A percentile compares a stretch with the other conserved stretches of the same genome.
These are phyloP conservation scores for Trichoderma lentiforme DNA, from an alignment of 2,329 filamentous ascomycete species.

Conservation along the genomic window DNA sequence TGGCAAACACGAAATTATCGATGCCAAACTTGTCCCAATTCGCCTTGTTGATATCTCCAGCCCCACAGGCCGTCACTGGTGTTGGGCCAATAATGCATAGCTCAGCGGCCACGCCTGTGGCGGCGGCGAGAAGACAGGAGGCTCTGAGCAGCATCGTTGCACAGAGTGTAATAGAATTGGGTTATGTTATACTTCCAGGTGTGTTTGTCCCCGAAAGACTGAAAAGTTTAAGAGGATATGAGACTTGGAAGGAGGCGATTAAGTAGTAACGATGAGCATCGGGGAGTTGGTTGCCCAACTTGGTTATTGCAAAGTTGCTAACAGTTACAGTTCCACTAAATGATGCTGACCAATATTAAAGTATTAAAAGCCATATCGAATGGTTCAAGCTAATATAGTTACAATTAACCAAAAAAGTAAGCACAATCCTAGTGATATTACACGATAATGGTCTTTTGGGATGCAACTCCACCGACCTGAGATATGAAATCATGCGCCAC, in stretches of 20 bases:
- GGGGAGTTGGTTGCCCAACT: not conserved
- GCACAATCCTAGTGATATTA: not conserved
- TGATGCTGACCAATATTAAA: not conserved
- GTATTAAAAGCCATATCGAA: not conserved
- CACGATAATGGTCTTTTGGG: not conserved
- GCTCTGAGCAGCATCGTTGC: not conserved
- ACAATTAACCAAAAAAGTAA: not conserved
- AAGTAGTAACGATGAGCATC: not conserved
- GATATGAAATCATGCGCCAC: not conserved
- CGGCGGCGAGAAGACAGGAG: not conserved
- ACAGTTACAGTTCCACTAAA: not conserved
- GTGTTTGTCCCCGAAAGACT: not conserved
- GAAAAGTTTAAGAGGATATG: not conserved
- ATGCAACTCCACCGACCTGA: not conserved
- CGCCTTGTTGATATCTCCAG: not conserved
- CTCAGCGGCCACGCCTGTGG: not conserved
- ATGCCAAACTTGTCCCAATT: not conserved
- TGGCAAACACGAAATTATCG: not conserved
- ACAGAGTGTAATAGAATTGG: not conserved
- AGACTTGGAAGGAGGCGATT: not conserved
- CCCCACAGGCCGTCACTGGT: not conserved
- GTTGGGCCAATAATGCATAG: not conserved
- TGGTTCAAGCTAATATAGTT: not conserved
- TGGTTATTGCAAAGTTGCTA: not conserved
- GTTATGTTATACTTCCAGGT: not conserved